phyloP scores from a whole-genome alignment of 345 rosid species.

The Ceriops tagal region DNA sequence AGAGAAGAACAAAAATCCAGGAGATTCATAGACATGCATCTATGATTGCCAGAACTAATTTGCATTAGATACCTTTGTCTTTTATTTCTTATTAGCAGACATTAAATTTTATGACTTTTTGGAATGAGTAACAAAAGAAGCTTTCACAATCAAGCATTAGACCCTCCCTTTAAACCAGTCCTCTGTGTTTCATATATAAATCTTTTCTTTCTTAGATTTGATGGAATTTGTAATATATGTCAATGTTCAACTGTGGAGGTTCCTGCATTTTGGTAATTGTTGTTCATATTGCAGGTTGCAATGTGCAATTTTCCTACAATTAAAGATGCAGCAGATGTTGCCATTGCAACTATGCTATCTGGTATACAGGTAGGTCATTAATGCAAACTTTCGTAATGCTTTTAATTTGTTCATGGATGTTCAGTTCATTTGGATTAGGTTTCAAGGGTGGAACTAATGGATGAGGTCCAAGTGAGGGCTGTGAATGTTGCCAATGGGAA shows the following conservation, averaged over 20 bases:
- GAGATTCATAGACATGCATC: background rate
- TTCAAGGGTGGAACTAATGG: constrained; percentile 84
- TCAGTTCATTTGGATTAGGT: constrained; percentile 43
- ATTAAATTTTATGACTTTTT: background rate
- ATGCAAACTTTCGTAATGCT: constrained; percentile 11
- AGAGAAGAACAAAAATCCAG: background rate
- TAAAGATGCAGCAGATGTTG: constrained; percentile 97
- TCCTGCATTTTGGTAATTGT: constrained; percentile 1
- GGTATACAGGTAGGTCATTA: constrained; percentile 71
- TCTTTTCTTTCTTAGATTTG: background rate
- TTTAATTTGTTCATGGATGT: constrained; percentile 17
- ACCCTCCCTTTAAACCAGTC: background rate
- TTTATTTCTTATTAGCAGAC: constrained; percentile 6
- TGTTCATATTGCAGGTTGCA: constrained; percentile 63
- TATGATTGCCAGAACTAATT: background rate
- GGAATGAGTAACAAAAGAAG: background rate
- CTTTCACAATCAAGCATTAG: background rate
- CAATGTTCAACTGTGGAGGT: background rate
- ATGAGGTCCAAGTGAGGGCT: constrained; percentile 85
- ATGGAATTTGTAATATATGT: background rate
- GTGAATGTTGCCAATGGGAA: constrained; percentile 84
- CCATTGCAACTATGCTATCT: constrained; percentile 77
- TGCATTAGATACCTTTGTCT: background rate
- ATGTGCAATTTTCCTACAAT: constrained; percentile 86
- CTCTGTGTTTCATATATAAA: background rate